These are phyloP conservation scores for Paecilomyces sp. DNA, from an alignment of 2,329 filamentous ascomycete species.

Conservation along the genomic window DNA sequence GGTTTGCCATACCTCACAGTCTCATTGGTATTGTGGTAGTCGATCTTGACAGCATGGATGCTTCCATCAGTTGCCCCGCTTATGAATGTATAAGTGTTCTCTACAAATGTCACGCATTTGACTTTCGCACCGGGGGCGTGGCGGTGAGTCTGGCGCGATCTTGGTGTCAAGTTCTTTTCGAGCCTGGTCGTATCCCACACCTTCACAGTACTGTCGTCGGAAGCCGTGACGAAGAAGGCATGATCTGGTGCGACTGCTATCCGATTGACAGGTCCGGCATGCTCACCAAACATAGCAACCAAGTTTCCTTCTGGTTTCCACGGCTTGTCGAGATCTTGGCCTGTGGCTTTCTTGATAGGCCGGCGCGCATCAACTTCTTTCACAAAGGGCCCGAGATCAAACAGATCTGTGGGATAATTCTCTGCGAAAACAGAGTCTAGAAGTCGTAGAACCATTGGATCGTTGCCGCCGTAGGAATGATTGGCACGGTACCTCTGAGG, in stretches of 20 bases:
- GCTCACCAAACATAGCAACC: constrained; percentile 83
- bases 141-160: constrained; percentile 77
- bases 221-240: constrained; percentile 86
- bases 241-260: constrained; percentile 83
- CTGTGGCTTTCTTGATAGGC: constrained; percentile 48
- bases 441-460: constrained; percentile 54
- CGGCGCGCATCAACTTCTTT: constrained; percentile 53
- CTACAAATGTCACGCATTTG: constrained; percentile 79
- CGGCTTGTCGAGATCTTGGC: constrained; percentile 49
- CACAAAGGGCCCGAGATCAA: constrained; percentile 71
- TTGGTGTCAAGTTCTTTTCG: constrained; percentile 83
- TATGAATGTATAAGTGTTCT: constrained; percentile 88
- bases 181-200: constrained; percentile 88
- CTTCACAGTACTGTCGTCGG: constrained; percentile 83
- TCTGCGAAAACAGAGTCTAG: constrained; percentile 77
- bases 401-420: constrained; percentile 53
- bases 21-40: constrained; percentile 52
- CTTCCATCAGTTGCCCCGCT: constrained; percentile 86
- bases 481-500: constrained; percentile 51
- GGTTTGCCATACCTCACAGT: constrained; percentile 70
- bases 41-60: constrained; percentile 82
- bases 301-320: constrained; percentile 83
- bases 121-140: constrained; percentile 67
- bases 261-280: constrained; percentile 73
- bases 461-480: constrained; percentile 80